Base-by-base conservation (phyloP, 306 rosid genomes). In the Carpinus viminea region DNA sequence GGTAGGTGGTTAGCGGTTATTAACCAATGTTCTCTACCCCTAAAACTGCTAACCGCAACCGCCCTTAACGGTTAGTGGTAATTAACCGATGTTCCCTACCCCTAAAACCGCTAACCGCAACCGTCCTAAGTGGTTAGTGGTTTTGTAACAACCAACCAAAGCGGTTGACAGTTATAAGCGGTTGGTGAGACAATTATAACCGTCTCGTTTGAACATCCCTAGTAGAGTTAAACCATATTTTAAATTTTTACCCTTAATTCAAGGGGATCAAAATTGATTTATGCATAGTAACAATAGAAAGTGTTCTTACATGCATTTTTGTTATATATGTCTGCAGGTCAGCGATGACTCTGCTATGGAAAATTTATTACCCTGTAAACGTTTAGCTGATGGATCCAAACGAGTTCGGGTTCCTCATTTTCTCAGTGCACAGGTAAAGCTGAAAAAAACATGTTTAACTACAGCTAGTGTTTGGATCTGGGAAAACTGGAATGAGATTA, bases 351-450 rank as follows among this genome's bases (percentile, higher is more conserved):
- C 78, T n/a, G 74, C 80, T 1, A 74, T 56, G 83, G 97, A 91
- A 65, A 91, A 80, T 74, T 73, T 78, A 36, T 83, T 93, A 43
- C 91, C 94, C 46, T 86, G 88, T 79, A 95, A 91, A 84, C 98
- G 95, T 50, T 84, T 93, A 66, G 96, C 93, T 66, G 97, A 90
- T 88, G 97, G 99, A 78, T 95, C 98, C 56, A 95, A 95, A 83
- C 90, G 99, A 85, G 78, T 95, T 16, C 88, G 83, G 76, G 92
- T 90, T 85, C 96, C 97, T 12, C 86, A 85, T 81, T 90, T 81
- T 76, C 79, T 85, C 64, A 76, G 79, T 46, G 71, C 86, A 34
- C 96, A 84, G 97, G 99, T 91, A 84, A 78, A 7, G 20, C 76
- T 78, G 34, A 61, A 70, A 51, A 51, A 74, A 45, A 13, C 72